Base-by-base conservation (phyloP, 148 eudicot species). In the Limonium bicolor region DNA sequence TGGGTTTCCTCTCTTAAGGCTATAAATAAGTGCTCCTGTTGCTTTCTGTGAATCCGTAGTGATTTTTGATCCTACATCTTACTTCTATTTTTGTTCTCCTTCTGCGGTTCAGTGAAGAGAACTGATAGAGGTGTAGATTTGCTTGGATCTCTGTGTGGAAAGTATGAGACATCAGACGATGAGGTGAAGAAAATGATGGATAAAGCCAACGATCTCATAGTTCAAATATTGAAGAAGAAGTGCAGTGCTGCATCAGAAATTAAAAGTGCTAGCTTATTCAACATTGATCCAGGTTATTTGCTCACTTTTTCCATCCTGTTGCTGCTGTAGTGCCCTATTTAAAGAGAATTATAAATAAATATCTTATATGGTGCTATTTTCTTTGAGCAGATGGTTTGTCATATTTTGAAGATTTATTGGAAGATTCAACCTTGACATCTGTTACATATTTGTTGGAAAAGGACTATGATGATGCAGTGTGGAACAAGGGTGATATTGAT, bases 151-250 rank as follows among this genome's bases (percentile, higher is more conserved):
- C 95, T 92, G 60, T 73, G 94, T 66, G 56, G 58, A 50, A 78
- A 51, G 38, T 76, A 81, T 46, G 74, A 81, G 28, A 81, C 99
- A 21, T 71, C 90, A 21, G 94, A 81, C 65, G 95, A 92, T 46
- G 99, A 78, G 53, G 63, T 92, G 64, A 78, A 68, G 62, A 61
- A 61, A 49, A 76, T 72, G 58, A 63, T 78, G 74, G 83, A 69
- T 48, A 76, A 78, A 61, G 67, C 86, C 9, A 81, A 85, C 72
- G 67, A 54, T 23, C 47, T 92, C 24, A 74, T 92, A 58, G 66
- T 41, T 24, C 60, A 67, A 31, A 66, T 78, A 56, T 56, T 92
- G 67, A 72, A 78, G 70, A 71, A 71, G 65, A 66, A 63, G 13
- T 64, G 80, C 22, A 27, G 69, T 32, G 37, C 55, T 50, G 99